Percentiles rank a stretch among this genome's conserved stretches.
phyloP scores from a whole-genome alignment of 371 early-diverging fungal genomes.

The Apophysomyces trapeziformis region DNA sequence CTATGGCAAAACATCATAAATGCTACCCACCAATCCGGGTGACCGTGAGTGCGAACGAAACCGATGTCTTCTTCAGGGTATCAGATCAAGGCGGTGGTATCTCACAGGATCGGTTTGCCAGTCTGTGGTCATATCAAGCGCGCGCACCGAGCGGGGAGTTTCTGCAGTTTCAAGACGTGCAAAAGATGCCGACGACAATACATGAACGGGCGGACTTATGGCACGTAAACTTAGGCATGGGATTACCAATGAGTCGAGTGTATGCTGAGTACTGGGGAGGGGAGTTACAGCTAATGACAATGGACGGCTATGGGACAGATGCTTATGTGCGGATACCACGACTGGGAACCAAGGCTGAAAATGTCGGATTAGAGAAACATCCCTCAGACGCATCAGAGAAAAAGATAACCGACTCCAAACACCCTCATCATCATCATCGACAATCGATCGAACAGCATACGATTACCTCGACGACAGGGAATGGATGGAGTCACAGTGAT shows the following conservation, averaged over 20 bases:
- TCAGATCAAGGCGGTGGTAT: conserved; percentile 95
- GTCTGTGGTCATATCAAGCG: conserved; percentile 82
- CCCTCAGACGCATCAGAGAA: background rate
- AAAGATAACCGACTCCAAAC: background rate
- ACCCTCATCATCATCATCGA: conserved; percentile 1
- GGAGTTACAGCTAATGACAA: conserved; percentile 67
- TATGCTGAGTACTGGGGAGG: conserved; percentile 91
- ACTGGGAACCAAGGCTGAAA: conserved; percentile 71
- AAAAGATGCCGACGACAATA: conserved; percentile 39
- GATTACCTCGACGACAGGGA: background rate
- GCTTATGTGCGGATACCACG: conserved; percentile 80
- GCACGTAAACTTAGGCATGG: conserved; percentile 72
- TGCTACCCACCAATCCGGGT: conserved; percentile 74
- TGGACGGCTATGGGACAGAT: conserved; percentile 91
- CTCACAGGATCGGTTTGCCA: conserved; percentile 57
- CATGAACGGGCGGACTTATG: conserved; percentile 35
- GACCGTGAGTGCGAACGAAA: conserved; percentile 77
- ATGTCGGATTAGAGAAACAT: conserved; percentile 39
- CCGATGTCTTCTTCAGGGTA: conserved; percentile 86
- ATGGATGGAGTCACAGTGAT: conserved; percentile 25
- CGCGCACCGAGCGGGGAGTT: conserved; percentile 43
- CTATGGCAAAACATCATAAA: conserved; percentile 39
- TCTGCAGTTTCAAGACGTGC: conserved; percentile 36
- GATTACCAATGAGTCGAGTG: conserved; percentile 83
- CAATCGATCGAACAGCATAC: conserved; percentile 10